Base-by-base conservation (phyloP, 1,284 basidiomycete genomes). In the Apiotrichum sp. region DNA sequence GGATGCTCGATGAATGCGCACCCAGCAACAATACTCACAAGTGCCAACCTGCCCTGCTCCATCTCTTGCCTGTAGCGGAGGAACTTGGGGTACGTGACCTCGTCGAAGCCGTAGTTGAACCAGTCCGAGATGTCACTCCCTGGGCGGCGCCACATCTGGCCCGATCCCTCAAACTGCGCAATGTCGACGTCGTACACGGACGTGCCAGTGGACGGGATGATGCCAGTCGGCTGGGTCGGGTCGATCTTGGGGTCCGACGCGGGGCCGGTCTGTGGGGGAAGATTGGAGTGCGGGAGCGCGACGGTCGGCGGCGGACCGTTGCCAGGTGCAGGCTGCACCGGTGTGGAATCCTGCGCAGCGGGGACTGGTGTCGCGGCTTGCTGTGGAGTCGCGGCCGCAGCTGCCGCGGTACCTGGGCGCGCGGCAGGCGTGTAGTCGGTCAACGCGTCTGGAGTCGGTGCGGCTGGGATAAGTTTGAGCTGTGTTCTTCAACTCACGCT, bases 91-190 rank as follows among this genome's bases (percentile, higher is more conserved):
- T 93, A 99, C 16, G 87, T 88, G 11, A 91, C 82, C 76, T 99
- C 96, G 73, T 98, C 95, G 71, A 98, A 98, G 0, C 96, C 96
- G 67, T 97, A 98, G 77, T 99, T 98, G 79, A 98, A 99, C 87
- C 91, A 99, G 78, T 98, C 95, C 65, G 88, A 89, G 55, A 98
- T 80, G 77, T 98, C 92, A 6, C 90, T 86, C 14, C 96, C 96
- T 8, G 93, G 88, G 53, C 87, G 79, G 57, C 95, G 80, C 96
- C 96, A 99, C 3, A 88, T 87, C 72, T 96, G 74, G 1, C 74
- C 74, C 3, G 66, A 95, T 56, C 89, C 87, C 29, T 87, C 79
- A 73, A 98, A 81, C 29, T 86, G 83, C 31, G 80, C 82, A 50
- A 97, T 72, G 73, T 98, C 95, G 45, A 95, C 82, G 59, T 98